Conservation (phyloP, 2,329 filamentous ascomycete species). For the Aspergillus latus region DNA sequence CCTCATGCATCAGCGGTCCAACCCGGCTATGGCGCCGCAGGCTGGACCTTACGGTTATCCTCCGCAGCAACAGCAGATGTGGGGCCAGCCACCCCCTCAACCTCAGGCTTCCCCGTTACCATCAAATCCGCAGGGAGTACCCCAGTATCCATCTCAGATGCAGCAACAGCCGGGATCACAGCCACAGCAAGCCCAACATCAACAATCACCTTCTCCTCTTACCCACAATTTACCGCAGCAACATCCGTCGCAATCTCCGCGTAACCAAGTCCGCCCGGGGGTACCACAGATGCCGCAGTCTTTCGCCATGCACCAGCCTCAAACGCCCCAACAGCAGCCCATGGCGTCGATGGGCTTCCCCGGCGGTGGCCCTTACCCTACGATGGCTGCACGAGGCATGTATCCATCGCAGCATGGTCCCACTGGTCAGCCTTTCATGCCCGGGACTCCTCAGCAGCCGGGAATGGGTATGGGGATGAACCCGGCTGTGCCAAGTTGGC, state of each 20-base stretch:
- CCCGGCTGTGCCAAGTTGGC: constrained; percentile 40
- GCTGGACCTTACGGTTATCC: constrained; percentile 54
- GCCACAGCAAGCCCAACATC: constrained; percentile 7
- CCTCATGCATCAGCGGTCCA: constrained; percentile 67
- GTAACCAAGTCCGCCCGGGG: constrained; percentile 39
- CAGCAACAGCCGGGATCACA: constrained; percentile 34
- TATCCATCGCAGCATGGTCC: constrained; percentile 39
- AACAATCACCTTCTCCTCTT: constrained; percentile 37
- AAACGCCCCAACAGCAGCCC: constrained; percentile 34
- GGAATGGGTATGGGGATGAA: constrained; percentile 39
- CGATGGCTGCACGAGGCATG: constrained; percentile 37
- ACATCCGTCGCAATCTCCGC: constrained; percentile 45
- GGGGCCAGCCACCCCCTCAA: constrained; percentile 63
- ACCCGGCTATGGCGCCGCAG: constrained; percentile 56
- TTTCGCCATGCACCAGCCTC: constrained; percentile 38
- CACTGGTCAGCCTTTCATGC: constrained; percentile 35
- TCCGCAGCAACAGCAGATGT: constrained; percentile 64
- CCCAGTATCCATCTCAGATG: constrained; percentile 44
- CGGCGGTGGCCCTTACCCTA: constrained; percentile 35
- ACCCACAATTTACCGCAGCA: constrained; percentile 35
- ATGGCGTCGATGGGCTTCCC: constrained; percentile 42
- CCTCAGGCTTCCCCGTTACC: constrained; percentile 60
- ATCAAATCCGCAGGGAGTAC: constrained; percentile 41
- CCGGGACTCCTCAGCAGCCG: constrained; percentile 36
- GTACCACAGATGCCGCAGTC: constrained; percentile 40